Evolutionary conservation across 176 grass and related monocot genomes (phyloP), one percentile per base, ranked within the genome.

Genomic region (Stipa capillata): DNA sequence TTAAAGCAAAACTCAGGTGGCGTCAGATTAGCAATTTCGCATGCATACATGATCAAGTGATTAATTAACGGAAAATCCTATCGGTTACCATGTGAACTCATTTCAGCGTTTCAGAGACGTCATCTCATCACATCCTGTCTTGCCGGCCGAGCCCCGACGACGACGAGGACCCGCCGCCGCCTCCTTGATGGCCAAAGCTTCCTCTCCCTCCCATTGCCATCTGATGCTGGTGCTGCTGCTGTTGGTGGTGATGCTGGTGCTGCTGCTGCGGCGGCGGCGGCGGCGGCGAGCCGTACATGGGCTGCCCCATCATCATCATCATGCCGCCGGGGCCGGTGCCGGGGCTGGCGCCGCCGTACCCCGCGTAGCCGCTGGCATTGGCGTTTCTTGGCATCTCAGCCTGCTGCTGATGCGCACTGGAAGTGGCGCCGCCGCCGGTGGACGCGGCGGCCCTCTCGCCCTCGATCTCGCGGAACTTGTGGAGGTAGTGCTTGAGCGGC

Each of bases 401-500:
- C 18, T 68, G 71, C 45, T 85, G 47, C 42, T 74, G n/a, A n/a
- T n/a, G 42, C 40, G 65, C 17, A 64, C 34, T 17, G 24, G 75
- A n/a, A 34, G 86, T 59, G 63, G 21, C 51, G 5, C 75, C 54
- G 17, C 68, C 61, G 32, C 69, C 71, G 1, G 82, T 65, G 39
- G 81, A 58, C 13, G 85, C 27, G 50, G 70, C 83, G 49, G 79
- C 80, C 48, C 68, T 77, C 78, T 98, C 95, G 50, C 95, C 95
- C 77, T 98, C 95, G 76, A 92, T 85, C 87, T 98, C 92, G 44
- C 92, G 92, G 73, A 92, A 98, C 82, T 92, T 94, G 62, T 92
- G 92, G 71, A 98, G 95, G 85, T 98, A 98, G 84, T 89, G 79
- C 78, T 93, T 98, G 63, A 98, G 90, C 25, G 96, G 92, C 2